phyloP scores from a whole-genome alignment of 768 basidiomycete species.

The Suillus spraguei region DNA sequence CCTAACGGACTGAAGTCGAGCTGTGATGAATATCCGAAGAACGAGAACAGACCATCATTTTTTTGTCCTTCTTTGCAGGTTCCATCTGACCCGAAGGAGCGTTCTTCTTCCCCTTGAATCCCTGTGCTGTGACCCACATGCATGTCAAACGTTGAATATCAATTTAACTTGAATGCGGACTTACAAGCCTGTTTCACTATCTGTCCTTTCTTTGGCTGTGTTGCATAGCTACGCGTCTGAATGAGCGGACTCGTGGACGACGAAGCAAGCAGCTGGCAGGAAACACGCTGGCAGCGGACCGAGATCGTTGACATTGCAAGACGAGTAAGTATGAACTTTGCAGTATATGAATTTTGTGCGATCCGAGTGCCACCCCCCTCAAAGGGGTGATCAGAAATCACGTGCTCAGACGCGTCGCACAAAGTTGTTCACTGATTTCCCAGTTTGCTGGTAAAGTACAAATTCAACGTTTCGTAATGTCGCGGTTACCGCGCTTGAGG shows the following conservation, averaged over 20 bases:
- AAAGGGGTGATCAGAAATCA: conserved; percentile 12
- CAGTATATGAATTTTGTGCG: background rate
- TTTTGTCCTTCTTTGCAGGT: conserved; percentile 7
- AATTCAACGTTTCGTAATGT: conserved; percentile 25
- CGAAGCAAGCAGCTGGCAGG: background rate
- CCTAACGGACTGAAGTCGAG: conserved; percentile 28
- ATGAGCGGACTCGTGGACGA: conserved; percentile 1
- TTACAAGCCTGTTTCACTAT: conserved; percentile 8
- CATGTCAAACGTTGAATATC: background rate
- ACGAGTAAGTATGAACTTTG: conserved; percentile 1
- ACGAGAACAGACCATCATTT: conserved; percentile 8
- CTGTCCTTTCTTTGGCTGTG: conserved; percentile 10
- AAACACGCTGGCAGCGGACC: conserved; percentile 1
- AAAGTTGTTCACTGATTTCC: conserved; percentile 16
- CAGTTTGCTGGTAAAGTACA: background rate
- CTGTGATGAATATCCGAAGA: background rate
- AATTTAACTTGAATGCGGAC: background rate
- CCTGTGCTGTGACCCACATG: conserved; percentile 1
- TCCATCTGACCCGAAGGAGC: background rate
- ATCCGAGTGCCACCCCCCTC: background rate
- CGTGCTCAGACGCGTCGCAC: conserved; percentile 34
- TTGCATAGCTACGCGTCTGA: conserved; percentile 11
- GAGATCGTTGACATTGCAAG: conserved; percentile 3
- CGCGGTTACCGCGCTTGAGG: conserved; percentile 19
- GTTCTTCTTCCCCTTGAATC: conserved; percentile 6